Base-by-base conservation (phyloP, 768 basidiomycete genomes). In the Sporobolomyces phaffii region DNA sequence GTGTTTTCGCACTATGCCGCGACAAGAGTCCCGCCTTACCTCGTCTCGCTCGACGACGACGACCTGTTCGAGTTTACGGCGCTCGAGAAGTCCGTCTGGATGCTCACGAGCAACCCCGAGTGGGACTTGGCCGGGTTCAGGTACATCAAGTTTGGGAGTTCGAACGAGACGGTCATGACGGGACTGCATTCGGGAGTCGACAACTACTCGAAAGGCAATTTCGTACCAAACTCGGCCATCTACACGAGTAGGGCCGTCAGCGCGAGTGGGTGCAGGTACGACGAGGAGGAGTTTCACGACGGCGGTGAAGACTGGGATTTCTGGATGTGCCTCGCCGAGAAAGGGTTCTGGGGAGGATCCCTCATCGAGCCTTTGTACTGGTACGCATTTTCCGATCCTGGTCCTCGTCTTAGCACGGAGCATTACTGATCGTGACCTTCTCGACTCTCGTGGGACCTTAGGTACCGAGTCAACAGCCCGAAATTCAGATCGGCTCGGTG, bases 231-330 rank as follows among this genome's bases (percentile, higher is more conserved):
- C 49, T 56, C 72, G 26, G 72, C 72, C 17, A 47, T 72, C 10
- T 69, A 63, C 44, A 61, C 68, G 24, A 36, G 28, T 24, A 18
- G 59, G 1, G 48, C 54, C 15, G 22, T 72, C 20, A 0, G 11
- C 0, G 4, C 15, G 22, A 62, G 61, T 43, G 44, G 36, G 2
- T 72, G 72, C 36, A 41, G 65, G 15, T 73, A 73, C 54, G 65
- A 73, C 45, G 68, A 69, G 53, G 40, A 38, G 15, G 54, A 60
- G 47, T 70, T 73, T 28, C 14, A 31, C 14, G 51, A 33, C 20
- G 72, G 72, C 15, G 72, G 72, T 26, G 72, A 73, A 48, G 72
- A 73, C 51, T 73, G 72, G 72, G 72, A 73, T 50, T 73, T 73
- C 28, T 73, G 72, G 72, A 65, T 73, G 64, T 73, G 72, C 40